These are phyloP conservation scores for Lagenaria siceraria DNA, from an alignment of 306 rosid genomes.

Conservation along the genomic window DNA sequence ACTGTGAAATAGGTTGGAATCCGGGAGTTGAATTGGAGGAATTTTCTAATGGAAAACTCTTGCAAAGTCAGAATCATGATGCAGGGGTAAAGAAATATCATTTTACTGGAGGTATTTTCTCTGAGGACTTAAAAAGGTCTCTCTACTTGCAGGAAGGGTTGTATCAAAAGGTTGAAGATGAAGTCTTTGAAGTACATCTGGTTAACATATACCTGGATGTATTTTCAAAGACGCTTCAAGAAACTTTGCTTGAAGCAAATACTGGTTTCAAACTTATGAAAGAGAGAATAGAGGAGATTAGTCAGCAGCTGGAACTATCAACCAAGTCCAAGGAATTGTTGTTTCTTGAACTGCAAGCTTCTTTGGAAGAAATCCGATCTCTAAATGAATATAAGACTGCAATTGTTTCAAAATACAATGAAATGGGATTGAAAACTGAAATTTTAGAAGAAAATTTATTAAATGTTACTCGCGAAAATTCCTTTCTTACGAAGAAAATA, in stretches of 20 bases:
- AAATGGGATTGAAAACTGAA: conserved; percentile 49
- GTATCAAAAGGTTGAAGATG: conserved; percentile 84
- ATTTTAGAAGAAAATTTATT: conserved; percentile 43
- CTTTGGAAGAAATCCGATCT: conserved; percentile 47
- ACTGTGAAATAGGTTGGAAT: conserved; percentile 27
- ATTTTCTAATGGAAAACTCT: conserved; percentile 24
- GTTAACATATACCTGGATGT: conserved; percentile 66
- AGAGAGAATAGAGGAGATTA: conserved; percentile 45
- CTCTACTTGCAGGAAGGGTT: conserved; percentile 67
- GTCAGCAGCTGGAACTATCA: conserved; percentile 53
- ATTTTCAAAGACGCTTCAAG: conserved; percentile 69
- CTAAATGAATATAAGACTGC: conserved; percentile 50
- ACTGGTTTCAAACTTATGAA: conserved; percentile 38
- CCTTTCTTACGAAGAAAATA: conserved; percentile 39
- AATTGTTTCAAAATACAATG: conserved; percentile 45
- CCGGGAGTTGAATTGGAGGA: conserved; percentile 33
- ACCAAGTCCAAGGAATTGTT: conserved; percentile 61
- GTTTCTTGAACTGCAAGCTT: conserved; percentile 53
- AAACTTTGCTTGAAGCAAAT: conserved; percentile 62
- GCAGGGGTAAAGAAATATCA: conserved; percentile 39
- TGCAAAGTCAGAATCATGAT: conserved; percentile 30
- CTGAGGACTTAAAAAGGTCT: conserved; percentile 60
- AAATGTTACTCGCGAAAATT: conserved; percentile 34
- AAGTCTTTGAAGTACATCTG: conserved; percentile 57
- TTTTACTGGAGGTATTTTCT: conserved; percentile 39